Base-by-base conservation (phyloP, 306 rosid species). In the Casuarina equisetifolia region DNA sequence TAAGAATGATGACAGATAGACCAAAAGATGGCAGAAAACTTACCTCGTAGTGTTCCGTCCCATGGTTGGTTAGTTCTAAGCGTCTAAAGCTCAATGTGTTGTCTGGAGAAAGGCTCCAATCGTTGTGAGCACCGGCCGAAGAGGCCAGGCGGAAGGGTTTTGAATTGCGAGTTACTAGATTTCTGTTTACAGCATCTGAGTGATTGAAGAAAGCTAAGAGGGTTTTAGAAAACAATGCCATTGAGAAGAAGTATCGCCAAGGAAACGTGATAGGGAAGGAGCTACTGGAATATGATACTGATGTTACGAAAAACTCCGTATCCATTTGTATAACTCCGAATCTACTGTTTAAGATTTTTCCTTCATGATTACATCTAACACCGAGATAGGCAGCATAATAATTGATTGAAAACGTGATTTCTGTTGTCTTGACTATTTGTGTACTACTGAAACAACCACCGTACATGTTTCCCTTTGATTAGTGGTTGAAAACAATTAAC, bases 101-200 rank as follows among this genome's bases (percentile, higher is more conserved):
- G 7, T 68, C 45, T 39, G 67, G 63, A 57, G 70, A 13, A 68
- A 49, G 16, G 43, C 58, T 74, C 69, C 82, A 40, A n/a, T 54
- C 3, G 11, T 40, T 69, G 39, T 50, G 44, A 9, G 73, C 39
- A 68, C 40, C 0, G 19, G 48, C 32, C 13, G n/a, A 38, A 11
- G 43, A 54, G 45, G 6, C 16, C 0, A 71, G 45, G 55, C 67
- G 68, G 20, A 32, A 49, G 43, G 66, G 46, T 19, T 62, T 62
- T 9, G 67, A 20, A 15, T 9, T 16, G 38, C 35, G 38, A 72
- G 16, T 38, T 12, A 40, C 17, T 45, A 19, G 43, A 32, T 43
- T 32, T 19, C 3, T 67, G 39, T 44, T 40, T 4, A 16, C 35
- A 53, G 78, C 39, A 15, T 3, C 35, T 44, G 68, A 59, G 15